phyloP scores from a whole-genome alignment of 495 filamentous ascomycete species.

The Xylaria bambusicola region DNA sequence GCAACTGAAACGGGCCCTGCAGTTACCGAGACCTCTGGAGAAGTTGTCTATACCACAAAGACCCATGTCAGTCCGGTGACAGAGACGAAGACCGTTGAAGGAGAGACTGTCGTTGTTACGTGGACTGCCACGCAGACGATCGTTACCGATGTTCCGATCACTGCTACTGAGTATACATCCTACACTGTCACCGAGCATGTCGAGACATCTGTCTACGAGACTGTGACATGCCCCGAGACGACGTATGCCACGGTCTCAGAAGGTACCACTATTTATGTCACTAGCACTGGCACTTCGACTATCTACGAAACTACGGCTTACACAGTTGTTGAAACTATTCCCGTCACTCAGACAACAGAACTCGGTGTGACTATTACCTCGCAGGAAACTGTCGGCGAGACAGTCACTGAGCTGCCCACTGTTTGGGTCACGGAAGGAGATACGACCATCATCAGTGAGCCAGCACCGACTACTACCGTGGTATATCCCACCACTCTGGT shows the following conservation, averaged over 20 bases:
- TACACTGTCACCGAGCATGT: conserved; percentile 41
- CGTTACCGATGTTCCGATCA: conserved; percentile 29
- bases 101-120: conserved; percentile 42
- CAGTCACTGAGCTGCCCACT: conserved; percentile 31
- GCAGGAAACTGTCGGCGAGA: conserved; percentile 32
- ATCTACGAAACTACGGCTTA: conserved; percentile 32
- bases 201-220: conserved; percentile 42
- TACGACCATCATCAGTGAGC: conserved; percentile 30
- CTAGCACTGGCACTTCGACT: conserved; percentile 48
- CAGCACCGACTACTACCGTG: conserved; percentile 24
- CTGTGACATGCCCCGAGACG: conserved; percentile 45
- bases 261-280: conserved; percentile 42
- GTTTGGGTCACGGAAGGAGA: conserved; percentile 33
- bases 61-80: conserved; percentile 45
- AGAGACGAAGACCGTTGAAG: conserved; percentile 46
- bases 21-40: conserved; percentile 27
- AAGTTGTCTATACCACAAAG: conserved; percentile 39
- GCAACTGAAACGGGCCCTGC: conserved; percentile 30
- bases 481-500: conserved; percentile 19
- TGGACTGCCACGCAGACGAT: conserved; percentile 46
- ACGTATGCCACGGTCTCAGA: conserved; percentile 44
- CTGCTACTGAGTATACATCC: conserved; percentile 34
- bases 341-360: conserved; percentile 39
- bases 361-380: conserved; percentile 38
- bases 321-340: conserved; percentile 37